Evolutionary conservation across 2,329 filamentous ascomycete species (phyloP).

Genomic region (Exophiala spinifera): DNA sequence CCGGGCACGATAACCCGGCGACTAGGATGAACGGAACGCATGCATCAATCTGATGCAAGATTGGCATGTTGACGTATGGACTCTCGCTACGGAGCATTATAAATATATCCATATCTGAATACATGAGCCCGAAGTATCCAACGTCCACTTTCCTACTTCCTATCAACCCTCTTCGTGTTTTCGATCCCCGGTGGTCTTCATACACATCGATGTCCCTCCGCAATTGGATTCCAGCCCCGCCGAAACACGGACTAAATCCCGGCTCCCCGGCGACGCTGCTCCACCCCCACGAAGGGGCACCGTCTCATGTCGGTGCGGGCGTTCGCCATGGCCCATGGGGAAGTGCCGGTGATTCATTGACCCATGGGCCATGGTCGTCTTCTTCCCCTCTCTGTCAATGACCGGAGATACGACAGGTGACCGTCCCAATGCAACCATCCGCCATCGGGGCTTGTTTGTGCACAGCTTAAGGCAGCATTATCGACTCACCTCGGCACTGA

Average conservation of each 20-base stretch:
- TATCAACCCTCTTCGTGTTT: too few species aligned
- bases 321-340: neutral
- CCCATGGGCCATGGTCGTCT: too few species aligned
- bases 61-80: neutral
- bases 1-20: neutral
- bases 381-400: too few species aligned
- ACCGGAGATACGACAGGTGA: neutral
- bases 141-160: too few species aligned
- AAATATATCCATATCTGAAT: neutral
- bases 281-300: conserved; percentile 1
- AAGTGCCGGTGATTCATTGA: too few species aligned
- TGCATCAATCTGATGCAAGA: neutral
- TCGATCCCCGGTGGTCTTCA: too few species aligned
- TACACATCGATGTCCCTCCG: too few species aligned
- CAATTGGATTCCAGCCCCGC: neutral
- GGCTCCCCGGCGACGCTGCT: neutral
- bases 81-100: too few species aligned
- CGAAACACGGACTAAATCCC: neutral
- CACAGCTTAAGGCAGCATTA: neutral
- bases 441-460: neutral
- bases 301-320: neutral
- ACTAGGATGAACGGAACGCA: neutral
- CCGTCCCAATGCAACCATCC: neutral
- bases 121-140: neutral
- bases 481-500: neutral